A percentile compares a stretch with the other conserved stretches of the same genome.
Evolutionary conservation across 2,329 filamentous ascomycete genomes (phyloP).

Genomic region (Pseudopyricularia cyperi): DNA sequence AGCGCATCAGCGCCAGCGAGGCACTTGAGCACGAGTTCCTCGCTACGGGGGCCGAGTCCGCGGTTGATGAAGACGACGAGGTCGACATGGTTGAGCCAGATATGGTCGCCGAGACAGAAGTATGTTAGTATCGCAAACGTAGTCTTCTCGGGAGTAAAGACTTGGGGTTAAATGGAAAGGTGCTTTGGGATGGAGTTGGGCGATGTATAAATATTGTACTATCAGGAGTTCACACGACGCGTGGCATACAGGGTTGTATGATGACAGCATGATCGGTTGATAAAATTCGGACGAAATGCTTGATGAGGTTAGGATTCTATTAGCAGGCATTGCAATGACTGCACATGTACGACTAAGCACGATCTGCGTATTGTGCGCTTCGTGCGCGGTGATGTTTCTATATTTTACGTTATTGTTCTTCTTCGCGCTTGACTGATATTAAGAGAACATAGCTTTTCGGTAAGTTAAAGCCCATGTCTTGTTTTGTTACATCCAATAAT

Average conservation of each 20-base stretch:
- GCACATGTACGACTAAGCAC: too few relatives aligned
- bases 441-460: too few relatives aligned
- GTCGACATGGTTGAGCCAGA: slow-evolving; percentile 1
- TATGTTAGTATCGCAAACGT: not conserved
- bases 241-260: not conserved
- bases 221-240: not conserved
- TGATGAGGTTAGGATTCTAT: too few relatives aligned
- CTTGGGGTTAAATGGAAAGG: too few relatives aligned
- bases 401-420: too few relatives aligned
- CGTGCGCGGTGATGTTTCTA: too few relatives aligned
- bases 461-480: too few relatives aligned
- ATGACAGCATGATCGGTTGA: not conserved
- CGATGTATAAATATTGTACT: not conserved
- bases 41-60: not conserved
- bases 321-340: too few relatives aligned
- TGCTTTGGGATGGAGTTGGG: not conserved
- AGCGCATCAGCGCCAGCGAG: slow-evolving; percentile 61
- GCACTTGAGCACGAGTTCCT: slow-evolving; percentile 64
- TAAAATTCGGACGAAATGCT: too few relatives aligned
- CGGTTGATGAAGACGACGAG: not conserved
- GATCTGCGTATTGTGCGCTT: too few relatives aligned
- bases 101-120: not conserved
- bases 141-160: not conserved
- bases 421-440: too few relatives aligned
- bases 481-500: too few relatives aligned